These are phyloP conservation scores for Penstemon newberryi DNA, from an alignment of 257 asterid species.

Conservation along the genomic window DNA sequence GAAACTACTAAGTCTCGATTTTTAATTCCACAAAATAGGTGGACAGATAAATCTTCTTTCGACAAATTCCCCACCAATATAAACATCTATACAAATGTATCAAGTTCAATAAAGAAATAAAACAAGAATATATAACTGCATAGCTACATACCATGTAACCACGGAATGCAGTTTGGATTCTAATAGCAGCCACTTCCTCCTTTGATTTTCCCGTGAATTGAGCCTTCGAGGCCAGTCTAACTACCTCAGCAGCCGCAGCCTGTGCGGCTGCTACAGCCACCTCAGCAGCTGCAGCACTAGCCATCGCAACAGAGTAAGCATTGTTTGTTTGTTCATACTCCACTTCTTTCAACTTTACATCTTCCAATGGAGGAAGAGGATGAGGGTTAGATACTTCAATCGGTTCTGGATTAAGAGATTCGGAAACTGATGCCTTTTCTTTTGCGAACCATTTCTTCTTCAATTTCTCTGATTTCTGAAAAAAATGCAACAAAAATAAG, in stretches of 20 bases:
- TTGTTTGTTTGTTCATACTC: conserved; percentile 63
- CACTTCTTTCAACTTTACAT: conserved; percentile 48
- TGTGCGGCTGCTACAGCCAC: conserved; percentile 75
- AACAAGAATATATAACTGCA: neutral
- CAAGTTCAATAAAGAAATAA: conserved; percentile 1
- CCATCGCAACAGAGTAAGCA: conserved; percentile 69
- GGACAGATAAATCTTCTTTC: neutral
- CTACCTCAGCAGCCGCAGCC: conserved; percentile 78
- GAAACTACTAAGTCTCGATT: no score
- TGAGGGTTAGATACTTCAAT: conserved; percentile 47
- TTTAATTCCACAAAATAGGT: no score
- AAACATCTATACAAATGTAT: neutral
- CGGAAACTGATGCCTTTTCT: conserved; percentile 46
- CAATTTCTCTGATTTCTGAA: conserved; percentile 54
- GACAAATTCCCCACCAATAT: neutral
- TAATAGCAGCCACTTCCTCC: conserved; percentile 85
- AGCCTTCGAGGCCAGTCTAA: conserved; percentile 40
- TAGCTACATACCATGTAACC: conserved; percentile 67
- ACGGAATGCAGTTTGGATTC: conserved; percentile 87
- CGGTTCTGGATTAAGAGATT: conserved; percentile 39
- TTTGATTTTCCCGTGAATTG: conserved; percentile 57
- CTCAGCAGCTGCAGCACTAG: conserved; percentile 73
- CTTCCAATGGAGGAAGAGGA: conserved; percentile 54
- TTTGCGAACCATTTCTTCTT: conserved; percentile 49
- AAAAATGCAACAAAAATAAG: neutral